Base-by-base conservation (phyloP, 371 early-diverging fungal genomes). In the Saksenaea vasiformis region DNA sequence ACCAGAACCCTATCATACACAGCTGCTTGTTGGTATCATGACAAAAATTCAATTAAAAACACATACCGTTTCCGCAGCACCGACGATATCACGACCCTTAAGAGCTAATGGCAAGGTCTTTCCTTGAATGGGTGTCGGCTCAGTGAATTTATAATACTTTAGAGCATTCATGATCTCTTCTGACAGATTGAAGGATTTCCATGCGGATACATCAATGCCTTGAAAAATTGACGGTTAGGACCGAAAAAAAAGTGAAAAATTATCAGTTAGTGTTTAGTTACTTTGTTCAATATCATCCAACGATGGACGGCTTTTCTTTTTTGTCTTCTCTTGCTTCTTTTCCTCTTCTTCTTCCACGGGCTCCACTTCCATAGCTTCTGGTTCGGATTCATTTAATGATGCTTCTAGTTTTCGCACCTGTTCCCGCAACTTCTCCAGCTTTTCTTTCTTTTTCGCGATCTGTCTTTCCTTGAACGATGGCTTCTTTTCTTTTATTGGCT, bases 71-170 rank as follows among this genome's bases (percentile, higher is more conserved):
- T 97, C 95, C 1, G 99, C 99, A 22, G 96, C 95, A 58, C 99
- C 99, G 41, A 99, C 89, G 60, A 99, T 87, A 72, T 99, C 96
- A 37, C 93, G 86, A 37, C 93, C 90, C 3, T 71, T 56, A 27
- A 87, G 68, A 26, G 95, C 86, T 31, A 88, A 67, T 13, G 93
- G 89, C 39, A 98, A 82, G 9, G 94, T 84, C 63, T 93, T 82
- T 11, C 86, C 79, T 83, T 99, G 99, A 66, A 99, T 99, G 24
- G 92, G 91, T 1, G 99, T 98, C 3, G 99, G 99, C 19, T 76
- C 66, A 0, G 71, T 62, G 66, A 96, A 98, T 17, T 87, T 80
- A 19, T 87, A 85, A 17, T 88, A 84, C 58, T 83, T 78, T 26
- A 97, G 78, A 0, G 87, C 94, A 43, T 89, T 77, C 26, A 86